Evolutionary conservation across 2,329 filamentous ascomycete genomes (phyloP).

Genomic region (Metarhizium sp.): DNA sequence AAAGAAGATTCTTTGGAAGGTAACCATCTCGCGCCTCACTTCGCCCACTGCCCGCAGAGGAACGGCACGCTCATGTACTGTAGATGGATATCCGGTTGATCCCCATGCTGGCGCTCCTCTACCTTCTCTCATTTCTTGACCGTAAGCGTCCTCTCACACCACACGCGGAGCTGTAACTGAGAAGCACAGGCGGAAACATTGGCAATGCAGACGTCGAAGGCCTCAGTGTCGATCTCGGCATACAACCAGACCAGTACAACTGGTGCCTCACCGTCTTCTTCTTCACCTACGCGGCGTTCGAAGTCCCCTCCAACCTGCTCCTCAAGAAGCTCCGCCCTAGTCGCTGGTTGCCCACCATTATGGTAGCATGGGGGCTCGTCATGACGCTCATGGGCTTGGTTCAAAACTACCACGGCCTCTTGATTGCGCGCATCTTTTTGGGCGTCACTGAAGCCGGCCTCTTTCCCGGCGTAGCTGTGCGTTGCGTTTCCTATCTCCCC

Average conservation of each 20-base stretch:
- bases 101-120: slow-evolving; percentile 57
- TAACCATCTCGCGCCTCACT: slow-evolving; percentile 12
- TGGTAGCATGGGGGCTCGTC: slow-evolving; percentile 48
- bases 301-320: slow-evolving; percentile 67
- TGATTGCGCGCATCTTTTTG: slow-evolving; percentile 45
- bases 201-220: slow-evolving; percentile 59
- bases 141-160: slow-evolving; percentile 22
- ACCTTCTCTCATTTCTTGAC: slow-evolving; percentile 61
- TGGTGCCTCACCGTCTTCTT: slow-evolving; percentile 65
- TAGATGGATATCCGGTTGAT: slow-evolving; percentile 44
- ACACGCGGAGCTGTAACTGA: not conserved
- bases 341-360: slow-evolving; percentile 67
- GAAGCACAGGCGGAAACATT: slow-evolving; percentile 43
- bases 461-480: slow-evolving; percentile 51
- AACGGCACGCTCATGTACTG: not conserved
- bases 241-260: slow-evolving; percentile 63
- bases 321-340: slow-evolving; percentile 66
- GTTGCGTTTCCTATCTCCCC: slow-evolving; percentile 4
- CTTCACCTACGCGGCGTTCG: slow-evolving; percentile 65
- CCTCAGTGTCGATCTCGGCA: slow-evolving; percentile 40
- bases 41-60: not conserved
- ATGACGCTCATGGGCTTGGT: slow-evolving; percentile 47
- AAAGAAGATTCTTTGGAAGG: slow-evolving; percentile 49
- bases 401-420: slow-evolving; percentile 34
- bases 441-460: slow-evolving; percentile 60